A percentile compares a stretch with the other conserved stretches of the same genome.
phyloP scores from a whole-genome alignment of 139 green algal genomes.

The Klebsormidium nitens region DNA sequence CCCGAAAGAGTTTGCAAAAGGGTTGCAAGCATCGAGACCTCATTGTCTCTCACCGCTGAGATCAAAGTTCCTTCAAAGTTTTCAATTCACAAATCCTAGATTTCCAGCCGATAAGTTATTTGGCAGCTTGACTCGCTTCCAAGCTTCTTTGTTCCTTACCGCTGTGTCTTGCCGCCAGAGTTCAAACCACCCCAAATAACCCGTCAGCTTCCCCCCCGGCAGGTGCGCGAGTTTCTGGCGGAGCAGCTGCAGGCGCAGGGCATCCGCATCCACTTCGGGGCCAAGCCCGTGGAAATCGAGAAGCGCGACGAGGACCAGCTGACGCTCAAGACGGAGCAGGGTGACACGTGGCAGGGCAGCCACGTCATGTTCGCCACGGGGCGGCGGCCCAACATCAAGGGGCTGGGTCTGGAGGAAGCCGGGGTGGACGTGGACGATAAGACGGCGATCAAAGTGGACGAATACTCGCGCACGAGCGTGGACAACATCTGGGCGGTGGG shows the following conservation, averaged over 20 bases:
- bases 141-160: no score
- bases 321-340: conserved; percentile 34
- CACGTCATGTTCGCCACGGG: conserved; percentile 83
- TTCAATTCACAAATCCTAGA: no score
- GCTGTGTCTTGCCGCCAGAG: no score
- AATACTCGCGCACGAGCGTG: conserved; percentile 76
- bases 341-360: conserved; percentile 47
- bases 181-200: no score
- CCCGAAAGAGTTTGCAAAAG: no score
- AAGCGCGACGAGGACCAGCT: conserved; percentile 31
- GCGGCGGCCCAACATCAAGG: conserved; percentile 65
- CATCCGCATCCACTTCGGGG: conserved; percentile 31
- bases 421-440: conserved; percentile 49
- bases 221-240: conserved; percentile 40
- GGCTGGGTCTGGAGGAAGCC: conserved; percentile 41
- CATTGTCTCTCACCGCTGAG: no score
- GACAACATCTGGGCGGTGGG: conserved; percentile 87
- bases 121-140: no score
- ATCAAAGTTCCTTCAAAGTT: no score
- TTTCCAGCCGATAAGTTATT: no score
- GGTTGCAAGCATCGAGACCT: no score
- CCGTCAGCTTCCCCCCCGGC: no score
- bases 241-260: conserved; percentile 39
- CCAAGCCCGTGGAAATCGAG: conserved; percentile 29
- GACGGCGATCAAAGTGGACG: conserved; percentile 73